A percentile compares a stretch with the other conserved stretches of the same genome.
Conservation (phyloP, 495 filamentous ascomycete genomes). For the Jackrogersella minutella region DNA sequence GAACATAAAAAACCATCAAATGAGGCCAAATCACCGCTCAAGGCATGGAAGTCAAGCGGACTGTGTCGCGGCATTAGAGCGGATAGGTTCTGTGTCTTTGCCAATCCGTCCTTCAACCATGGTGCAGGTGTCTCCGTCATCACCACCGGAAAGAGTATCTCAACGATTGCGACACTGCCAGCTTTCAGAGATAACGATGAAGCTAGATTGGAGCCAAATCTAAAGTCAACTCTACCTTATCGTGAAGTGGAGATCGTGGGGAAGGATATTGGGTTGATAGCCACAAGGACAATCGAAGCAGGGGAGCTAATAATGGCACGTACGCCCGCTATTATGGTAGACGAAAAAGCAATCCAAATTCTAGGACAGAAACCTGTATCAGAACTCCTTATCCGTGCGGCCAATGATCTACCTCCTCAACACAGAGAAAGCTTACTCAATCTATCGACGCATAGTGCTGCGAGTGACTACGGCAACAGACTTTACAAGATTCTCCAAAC, state of each 20-base stretch:
- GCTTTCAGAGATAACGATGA: constrained; percentile 3
- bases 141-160: constrained; percentile 40
- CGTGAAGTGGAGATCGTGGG: constrained; percentile 37
- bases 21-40: background rate
- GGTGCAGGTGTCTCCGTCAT: constrained; percentile 48
- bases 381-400: constrained; percentile 39
- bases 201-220: background rate
- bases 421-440: constrained; percentile 38
- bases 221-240: constrained; percentile 14
- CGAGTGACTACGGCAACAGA: constrained; percentile 23
- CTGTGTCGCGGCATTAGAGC: constrained; percentile 22
- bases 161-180: constrained; percentile 23
- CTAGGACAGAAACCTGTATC: constrained; percentile 33
- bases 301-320: constrained; percentile 44
- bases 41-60: constrained; percentile 16
- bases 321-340: constrained; percentile 46
- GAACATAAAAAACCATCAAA: background rate
- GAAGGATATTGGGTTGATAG: constrained; percentile 47
- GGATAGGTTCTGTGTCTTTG: constrained; percentile 44
- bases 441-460: constrained; percentile 36
- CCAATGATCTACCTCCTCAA: constrained; percentile 32
- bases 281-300: constrained; percentile 36
- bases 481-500: constrained; percentile 45
- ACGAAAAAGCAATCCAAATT: constrained; percentile 39
- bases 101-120: constrained; percentile 36